Conservation (phyloP, 2,329 filamentous ascomycete genomes). For the Neoascochyta sp. region DNA sequence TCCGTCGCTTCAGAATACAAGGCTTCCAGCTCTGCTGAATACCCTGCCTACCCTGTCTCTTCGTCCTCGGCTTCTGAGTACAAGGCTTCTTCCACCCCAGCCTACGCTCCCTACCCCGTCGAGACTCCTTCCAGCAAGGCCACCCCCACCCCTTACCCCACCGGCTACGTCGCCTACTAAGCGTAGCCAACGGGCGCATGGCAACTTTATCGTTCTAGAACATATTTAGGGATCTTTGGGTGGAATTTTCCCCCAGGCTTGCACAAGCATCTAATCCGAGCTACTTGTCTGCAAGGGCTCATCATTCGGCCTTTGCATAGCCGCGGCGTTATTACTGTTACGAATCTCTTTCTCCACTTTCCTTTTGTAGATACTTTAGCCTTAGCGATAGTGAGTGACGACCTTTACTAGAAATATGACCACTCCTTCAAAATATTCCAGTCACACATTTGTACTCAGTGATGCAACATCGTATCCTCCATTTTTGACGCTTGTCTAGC, state of each 20-base stretch:
- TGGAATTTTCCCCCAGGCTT: no score
- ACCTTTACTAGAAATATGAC: no score
- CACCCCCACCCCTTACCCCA: slow-evolving; percentile 14
- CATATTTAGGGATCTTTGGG: slow-evolving; percentile 4
- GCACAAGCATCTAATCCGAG: no score
- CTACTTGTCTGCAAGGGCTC: slow-evolving; percentile 3
- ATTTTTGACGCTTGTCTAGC: no score
- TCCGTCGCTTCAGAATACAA: not conserved
- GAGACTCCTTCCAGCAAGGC: slow-evolving; percentile 4
- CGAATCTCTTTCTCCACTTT: slow-evolving; percentile 8
- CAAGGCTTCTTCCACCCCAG: slow-evolving; percentile 1
- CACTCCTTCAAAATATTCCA: no score
- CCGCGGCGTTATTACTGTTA: slow-evolving; percentile 14
- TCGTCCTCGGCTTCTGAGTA: slow-evolving; percentile 1
- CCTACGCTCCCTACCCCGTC: slow-evolving; percentile 6
- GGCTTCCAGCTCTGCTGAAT: slow-evolving; percentile 4
- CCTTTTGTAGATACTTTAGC: slow-evolving; percentile 12
- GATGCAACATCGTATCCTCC: no score
- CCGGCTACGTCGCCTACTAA: slow-evolving; percentile 17
- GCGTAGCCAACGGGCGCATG: slow-evolving; percentile 1
- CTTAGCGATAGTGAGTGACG: no score
- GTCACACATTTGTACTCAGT: no score
- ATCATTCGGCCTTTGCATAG: slow-evolving; percentile 19
- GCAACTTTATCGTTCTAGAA: slow-evolving; percentile 4
- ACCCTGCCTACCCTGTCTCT: slow-evolving; percentile 2